Base-by-base conservation (phyloP, 805 yeast genomes). In the Spathaspora boniae region DNA sequence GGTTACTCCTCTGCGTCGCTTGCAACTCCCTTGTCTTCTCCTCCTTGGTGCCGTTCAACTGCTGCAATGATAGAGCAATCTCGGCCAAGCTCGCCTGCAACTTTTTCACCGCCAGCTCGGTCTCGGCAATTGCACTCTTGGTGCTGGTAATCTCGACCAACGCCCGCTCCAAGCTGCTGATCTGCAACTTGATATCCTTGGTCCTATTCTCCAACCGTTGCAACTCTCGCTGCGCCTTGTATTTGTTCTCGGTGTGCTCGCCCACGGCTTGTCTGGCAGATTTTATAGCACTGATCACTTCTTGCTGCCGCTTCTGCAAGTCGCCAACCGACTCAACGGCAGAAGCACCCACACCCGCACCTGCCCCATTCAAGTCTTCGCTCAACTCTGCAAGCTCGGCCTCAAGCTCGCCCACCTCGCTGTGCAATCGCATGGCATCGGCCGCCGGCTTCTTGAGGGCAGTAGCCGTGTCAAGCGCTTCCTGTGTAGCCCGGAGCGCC, bases 101-200 rank as follows among this genome's bases (percentile, higher is more conserved):
- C 17, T 53, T 52, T 2, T 38, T 23, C 7, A 60, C 42, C 2
- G 44, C 45, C 9, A 26, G 23, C 11, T 58, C 61, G 11, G 56
- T 51, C 12, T 65, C 74, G 2, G 47, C 47, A 5, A 77, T 58
- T 3, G 65, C 48, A 9, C 49, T 60, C 36, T 60, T 56, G 35
- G 74, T 47, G 35, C 61, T 66, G 15, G 58, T 58, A 23, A 69
- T 62, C 38, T 78, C 82, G 30, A 68, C 51, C 20, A 76, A 58
- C 4, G 76, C 58, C 31, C 62, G 65, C 47, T 80, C 84, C 37
- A 77, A 51, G 29, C 72, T 68, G 44, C 76, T 74, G 17, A 84
- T 71, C 3, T 51, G 46, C 29, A 82, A 53, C 45, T 67, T 65
- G 35, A 70, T 67, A 45, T 80, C 85, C 39, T 78, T 77, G 9